These are phyloP conservation scores for Leccinum fallax DNA, from an alignment of 1,284 basidiomycete species.

Conservation along the genomic window DNA sequence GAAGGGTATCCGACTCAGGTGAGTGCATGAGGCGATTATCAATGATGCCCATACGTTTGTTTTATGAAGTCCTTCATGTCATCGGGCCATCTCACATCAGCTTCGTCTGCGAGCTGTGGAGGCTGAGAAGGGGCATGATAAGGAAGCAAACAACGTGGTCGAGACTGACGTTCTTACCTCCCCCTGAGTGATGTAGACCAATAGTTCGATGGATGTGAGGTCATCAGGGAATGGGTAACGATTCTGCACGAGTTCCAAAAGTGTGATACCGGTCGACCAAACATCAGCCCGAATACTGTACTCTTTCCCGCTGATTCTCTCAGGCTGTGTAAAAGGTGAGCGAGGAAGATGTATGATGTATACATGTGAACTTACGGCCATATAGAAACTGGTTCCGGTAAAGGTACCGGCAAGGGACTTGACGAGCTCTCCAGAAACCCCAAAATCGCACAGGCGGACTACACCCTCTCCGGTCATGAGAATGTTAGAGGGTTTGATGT, in stretches of 20 bases:
- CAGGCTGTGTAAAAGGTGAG: slow-evolving; percentile 61
- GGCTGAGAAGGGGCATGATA: slow-evolving; percentile 51
- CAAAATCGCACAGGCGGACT: slow-evolving; percentile 95
- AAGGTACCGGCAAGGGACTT: slow-evolving; percentile 93
- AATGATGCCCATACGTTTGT: slow-evolving; percentile 64
- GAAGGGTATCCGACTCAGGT: slow-evolving; percentile 4
- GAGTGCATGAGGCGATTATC: slow-evolving; percentile 10
- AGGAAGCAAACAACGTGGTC: slow-evolving; percentile 1
- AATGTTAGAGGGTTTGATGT: slow-evolving; percentile 98
- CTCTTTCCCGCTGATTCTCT: slow-evolving; percentile 86
- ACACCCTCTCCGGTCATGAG: slow-evolving; percentile 85
- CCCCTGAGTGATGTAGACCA: slow-evolving; percentile 87
- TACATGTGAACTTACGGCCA: slow-evolving; percentile 77
- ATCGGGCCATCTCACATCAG: slow-evolving; percentile 75
- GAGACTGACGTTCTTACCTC: slow-evolving; percentile 50
- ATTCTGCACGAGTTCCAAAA: slow-evolving; percentile 93
- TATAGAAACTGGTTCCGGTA: slow-evolving; percentile 96
- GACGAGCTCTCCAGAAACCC: slow-evolving; percentile 94
- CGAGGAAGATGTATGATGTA: background rate
- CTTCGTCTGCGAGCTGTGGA: slow-evolving; percentile 77
- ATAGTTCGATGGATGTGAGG: slow-evolving; percentile 89
- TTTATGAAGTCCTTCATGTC: slow-evolving; percentile 94
- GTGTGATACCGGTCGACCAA: slow-evolving; percentile 95
- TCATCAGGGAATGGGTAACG: slow-evolving; percentile 96
- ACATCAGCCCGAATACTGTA: slow-evolving; percentile 97